Conservation (phyloP, 768 basidiomycete genomes). For the Kwoniella bestiolae region DNA sequence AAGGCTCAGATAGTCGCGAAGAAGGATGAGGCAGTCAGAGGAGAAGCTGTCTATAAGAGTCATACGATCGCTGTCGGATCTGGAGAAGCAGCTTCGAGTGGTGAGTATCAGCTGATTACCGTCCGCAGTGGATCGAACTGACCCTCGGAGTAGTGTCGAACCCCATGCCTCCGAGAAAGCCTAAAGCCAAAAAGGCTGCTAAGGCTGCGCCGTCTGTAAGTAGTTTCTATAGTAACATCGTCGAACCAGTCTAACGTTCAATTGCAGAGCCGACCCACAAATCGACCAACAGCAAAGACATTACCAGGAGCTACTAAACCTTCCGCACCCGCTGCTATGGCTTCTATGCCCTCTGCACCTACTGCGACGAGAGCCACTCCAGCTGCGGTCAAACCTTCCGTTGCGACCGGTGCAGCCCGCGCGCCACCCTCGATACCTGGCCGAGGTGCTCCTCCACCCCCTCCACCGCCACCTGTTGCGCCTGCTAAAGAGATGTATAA, state of each 20-base stretch:
- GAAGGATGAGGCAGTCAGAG: conserved; percentile 81
- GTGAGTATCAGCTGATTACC: conserved; percentile 30
- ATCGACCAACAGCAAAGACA: conserved; percentile 58
- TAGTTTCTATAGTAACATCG: not conserved
- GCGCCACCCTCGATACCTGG: conserved; percentile 58
- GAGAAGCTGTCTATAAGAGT: conserved; percentile 89
- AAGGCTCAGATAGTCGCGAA: conserved; percentile 79
- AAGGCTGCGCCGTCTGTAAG: conserved; percentile 40
- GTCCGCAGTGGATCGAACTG: too few relatives aligned
- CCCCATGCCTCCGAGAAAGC: conserved; percentile 83
- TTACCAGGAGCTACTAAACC: conserved; percentile 64
- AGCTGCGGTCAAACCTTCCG: conserved; percentile 22
- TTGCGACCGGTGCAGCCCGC: conserved; percentile 48
- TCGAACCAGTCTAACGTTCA: conserved; percentile 2
- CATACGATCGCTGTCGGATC: conserved; percentile 84
- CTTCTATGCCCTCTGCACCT: conserved; percentile 35
- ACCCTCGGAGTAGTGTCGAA: conserved; percentile 62
- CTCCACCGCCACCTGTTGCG: conserved; percentile 65
- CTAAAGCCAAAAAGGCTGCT: conserved; percentile 84
- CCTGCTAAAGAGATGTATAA: conserved; percentile 77
- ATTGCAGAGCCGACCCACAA: conserved; percentile 49
- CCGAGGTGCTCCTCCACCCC: conserved; percentile 57
- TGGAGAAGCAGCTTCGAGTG: conserved; percentile 80
- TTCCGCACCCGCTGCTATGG: conserved; percentile 66
- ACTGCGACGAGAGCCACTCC: conserved; percentile 59